Conservation (phyloP, 2,329 filamentous ascomycete species). For the Diplocarpon rosae region DNA sequence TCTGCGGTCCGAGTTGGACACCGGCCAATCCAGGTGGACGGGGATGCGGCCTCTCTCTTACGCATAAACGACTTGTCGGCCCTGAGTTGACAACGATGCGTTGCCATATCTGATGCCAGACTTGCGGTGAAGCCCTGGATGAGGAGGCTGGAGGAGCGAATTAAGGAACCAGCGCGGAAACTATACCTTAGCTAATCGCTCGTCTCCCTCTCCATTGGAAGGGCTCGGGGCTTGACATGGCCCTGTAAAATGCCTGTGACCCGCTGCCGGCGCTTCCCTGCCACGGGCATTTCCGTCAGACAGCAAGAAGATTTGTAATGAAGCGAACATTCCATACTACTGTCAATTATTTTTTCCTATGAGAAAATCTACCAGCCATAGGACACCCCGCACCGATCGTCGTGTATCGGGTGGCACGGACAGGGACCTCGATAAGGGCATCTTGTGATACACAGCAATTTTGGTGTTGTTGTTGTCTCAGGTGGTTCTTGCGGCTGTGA, state of each 20-base stretch:
- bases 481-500: constrained; percentile 6
- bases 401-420: constrained; percentile 18
- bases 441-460: constrained; percentile 13
- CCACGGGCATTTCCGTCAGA: not conserved
- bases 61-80: constrained; percentile 16
- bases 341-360: not conserved
- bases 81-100: constrained; percentile 13
- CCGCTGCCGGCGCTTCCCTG: constrained; percentile 7
- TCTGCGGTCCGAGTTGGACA: constrained; percentile 3
- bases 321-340: not conserved
- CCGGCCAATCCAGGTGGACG: constrained; percentile 5
- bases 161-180: constrained; percentile 1
- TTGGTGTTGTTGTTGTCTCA: constrained; percentile 15
- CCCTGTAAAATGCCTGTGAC: constrained; percentile 2
- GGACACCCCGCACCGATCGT: constrained; percentile 1
- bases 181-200: constrained; percentile 8
- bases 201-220: constrained; percentile 5
- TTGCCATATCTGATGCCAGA: constrained; percentile 8
- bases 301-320: not conserved
- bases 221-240: not conserved
- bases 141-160: not conserved
- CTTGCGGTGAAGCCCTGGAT: constrained; percentile 20
- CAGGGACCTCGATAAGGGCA: constrained; percentile 14
- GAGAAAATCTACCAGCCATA: not conserved
- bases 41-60: constrained; percentile 6